Conservation (phyloP, 2,329 filamentous ascomycete genomes). For the Arthrobotrys iridis region DNA sequence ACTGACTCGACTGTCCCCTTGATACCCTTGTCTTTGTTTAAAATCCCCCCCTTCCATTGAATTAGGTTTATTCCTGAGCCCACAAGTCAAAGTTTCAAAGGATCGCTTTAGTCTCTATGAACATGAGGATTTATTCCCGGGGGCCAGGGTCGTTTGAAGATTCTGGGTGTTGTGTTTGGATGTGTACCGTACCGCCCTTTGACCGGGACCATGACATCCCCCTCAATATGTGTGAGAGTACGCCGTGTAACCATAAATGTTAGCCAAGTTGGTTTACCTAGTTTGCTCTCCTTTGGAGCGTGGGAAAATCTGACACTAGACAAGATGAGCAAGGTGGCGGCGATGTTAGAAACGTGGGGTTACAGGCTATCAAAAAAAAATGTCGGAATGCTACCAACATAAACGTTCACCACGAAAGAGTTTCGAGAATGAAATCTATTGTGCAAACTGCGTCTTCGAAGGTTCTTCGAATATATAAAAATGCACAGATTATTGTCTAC, state of each 20-base stretch:
- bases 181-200: neutral
- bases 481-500: too few species aligned
- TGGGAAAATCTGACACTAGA: slow-evolving; percentile 13
- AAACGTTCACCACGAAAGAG: too few species aligned
- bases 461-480: neutral
- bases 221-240: slow-evolving; percentile 2
- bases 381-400: neutral
- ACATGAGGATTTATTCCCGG: neutral
- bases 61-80: neutral
- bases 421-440: too few species aligned
- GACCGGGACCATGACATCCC: neutral
- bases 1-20: neutral
- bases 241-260: neutral
- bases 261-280: neutral
- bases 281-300: slow-evolving; percentile 3
- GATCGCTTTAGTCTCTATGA: too few species aligned
- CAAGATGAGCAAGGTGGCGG: slow-evolving; percentile 1
- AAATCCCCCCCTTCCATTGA: neutral
- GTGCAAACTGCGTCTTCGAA: too few species aligned
- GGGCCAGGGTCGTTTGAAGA: neutral
- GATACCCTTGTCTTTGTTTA: neutral
- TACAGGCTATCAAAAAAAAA: neutral
- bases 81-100: neutral
- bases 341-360: slow-evolving; percentile 19
- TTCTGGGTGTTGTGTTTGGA: neutral